Percentiles rank a stretch among this genome's conserved stretches.
Conservation (phyloP, 805 yeast genomes). For the Starmerella asiatica region DNA sequence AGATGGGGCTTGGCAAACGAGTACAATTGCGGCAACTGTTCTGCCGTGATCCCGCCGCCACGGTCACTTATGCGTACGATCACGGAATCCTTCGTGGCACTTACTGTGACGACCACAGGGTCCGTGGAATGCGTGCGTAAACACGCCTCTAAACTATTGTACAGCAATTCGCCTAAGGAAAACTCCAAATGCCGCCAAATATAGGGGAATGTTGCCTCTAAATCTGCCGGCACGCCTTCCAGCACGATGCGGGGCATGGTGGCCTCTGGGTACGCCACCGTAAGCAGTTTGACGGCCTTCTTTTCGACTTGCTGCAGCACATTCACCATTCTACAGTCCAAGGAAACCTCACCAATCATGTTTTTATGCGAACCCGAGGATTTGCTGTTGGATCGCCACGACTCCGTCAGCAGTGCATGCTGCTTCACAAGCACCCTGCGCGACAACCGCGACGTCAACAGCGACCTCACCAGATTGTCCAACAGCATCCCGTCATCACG, state of each 20-base stretch:
- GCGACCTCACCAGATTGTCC: slow-evolving; percentile 61
- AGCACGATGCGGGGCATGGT: slow-evolving; percentile 58
- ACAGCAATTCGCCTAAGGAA: slow-evolving; percentile 70
- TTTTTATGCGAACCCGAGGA: slow-evolving; percentile 26
- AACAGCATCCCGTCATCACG: slow-evolving; percentile 47
- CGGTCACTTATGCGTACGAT: slow-evolving; percentile 71
- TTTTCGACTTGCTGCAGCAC: slow-evolving; percentile 24
- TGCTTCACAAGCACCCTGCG: slow-evolving; percentile 86
- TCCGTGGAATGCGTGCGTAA: slow-evolving; percentile 34
- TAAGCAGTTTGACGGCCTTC: slow-evolving; percentile 27
- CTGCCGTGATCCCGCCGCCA: slow-evolving; percentile 71
- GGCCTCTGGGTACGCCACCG: slow-evolving; percentile 23
- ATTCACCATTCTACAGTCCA: slow-evolving; percentile 48
- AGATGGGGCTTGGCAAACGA: slow-evolving; percentile 46
- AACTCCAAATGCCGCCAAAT: slow-evolving; percentile 77
- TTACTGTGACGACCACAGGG: slow-evolving; percentile 64
- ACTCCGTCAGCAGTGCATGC: slow-evolving; percentile 64
- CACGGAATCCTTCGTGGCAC: slow-evolving; percentile 52
- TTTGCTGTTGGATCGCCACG: slow-evolving; percentile 36
- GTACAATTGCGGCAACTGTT: slow-evolving; percentile 56
- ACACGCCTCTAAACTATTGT: slow-evolving; percentile 78
- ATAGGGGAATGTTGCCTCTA: slow-evolving; percentile 54
- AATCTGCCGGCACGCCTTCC: slow-evolving; percentile 42
- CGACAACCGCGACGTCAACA: slow-evolving; percentile 75
- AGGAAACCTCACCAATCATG: slow-evolving; percentile 62